Conservation (phyloP, 2,329 filamentous ascomycete genomes). For the Ophiostoma ulmi region DNA sequence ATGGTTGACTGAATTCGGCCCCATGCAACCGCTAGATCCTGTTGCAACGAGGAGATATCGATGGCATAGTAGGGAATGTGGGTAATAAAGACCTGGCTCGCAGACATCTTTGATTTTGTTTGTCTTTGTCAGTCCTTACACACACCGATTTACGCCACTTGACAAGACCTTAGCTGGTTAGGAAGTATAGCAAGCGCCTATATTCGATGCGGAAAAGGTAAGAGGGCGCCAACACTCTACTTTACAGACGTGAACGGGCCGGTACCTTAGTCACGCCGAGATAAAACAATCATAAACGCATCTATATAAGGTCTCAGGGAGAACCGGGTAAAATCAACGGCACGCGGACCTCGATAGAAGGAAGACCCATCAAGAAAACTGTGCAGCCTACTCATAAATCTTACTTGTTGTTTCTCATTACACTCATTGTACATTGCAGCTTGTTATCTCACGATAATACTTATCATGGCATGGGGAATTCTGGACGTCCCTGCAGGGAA, state of each 20-base stretch:
- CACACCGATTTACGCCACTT: not conserved
- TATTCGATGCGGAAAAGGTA: not conserved
- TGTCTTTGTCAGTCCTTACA: constrained; percentile 7
- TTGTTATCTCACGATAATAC: not conserved
- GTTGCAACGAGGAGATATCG: constrained; percentile 1
- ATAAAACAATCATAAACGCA: not conserved
- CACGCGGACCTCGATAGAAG: not conserved
- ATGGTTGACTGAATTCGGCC: not conserved
- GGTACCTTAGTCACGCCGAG: not conserved
- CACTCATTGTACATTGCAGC: too few relatives aligned
- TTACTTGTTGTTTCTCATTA: not conserved
- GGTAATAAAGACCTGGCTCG: not conserved
- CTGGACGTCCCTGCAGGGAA: constrained; percentile 43
- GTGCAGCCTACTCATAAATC: not conserved
- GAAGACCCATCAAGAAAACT: not conserved
- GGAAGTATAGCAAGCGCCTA: not conserved
- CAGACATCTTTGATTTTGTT: not conserved
- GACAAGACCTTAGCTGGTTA: not conserved
- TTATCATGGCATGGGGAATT: constrained; percentile 44
- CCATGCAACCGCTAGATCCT: constrained; percentile 1
- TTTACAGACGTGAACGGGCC: not conserved
- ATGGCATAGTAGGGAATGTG: not conserved
- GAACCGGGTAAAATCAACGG: not conserved
- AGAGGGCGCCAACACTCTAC: not conserved
- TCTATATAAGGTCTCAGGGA: not conserved